Conservation (phyloP, 768 basidiomycete genomes). For the Pulveroboletus sp. region DNA sequence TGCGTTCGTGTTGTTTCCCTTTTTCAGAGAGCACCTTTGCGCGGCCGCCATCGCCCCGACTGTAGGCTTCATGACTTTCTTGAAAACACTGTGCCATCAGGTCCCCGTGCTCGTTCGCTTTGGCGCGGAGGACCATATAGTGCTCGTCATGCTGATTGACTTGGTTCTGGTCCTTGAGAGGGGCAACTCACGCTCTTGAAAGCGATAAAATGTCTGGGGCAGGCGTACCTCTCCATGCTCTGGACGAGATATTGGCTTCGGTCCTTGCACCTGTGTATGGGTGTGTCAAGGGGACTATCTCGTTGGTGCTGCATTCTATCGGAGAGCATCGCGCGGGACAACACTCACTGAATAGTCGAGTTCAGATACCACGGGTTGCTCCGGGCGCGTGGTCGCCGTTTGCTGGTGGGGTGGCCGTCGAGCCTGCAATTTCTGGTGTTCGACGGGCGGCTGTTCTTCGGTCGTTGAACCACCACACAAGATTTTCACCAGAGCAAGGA, state of each 20-base stretch:
- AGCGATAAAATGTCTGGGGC: not conserved
- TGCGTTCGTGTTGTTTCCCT: constrained; percentile 72
- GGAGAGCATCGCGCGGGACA: not conserved
- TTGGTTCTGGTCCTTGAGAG: constrained; percentile 49
- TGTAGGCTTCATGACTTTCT: constrained; percentile 72
- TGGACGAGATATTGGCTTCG: constrained; percentile 15
- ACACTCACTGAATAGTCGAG: constrained; percentile 13
- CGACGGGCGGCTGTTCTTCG: constrained; percentile 6
- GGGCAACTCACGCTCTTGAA: not conserved
- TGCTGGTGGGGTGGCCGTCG: constrained; percentile 12
- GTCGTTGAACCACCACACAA: constrained; percentile 23
- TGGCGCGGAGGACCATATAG: constrained; percentile 65
- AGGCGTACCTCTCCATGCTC: constrained; percentile 16
- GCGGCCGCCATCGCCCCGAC: constrained; percentile 61
- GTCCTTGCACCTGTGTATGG: constrained; percentile 12
- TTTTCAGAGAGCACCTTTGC: constrained; percentile 80
- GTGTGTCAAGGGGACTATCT: constrained; percentile 1
- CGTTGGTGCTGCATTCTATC: constrained; percentile 2
- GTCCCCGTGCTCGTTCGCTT: constrained; percentile 77
- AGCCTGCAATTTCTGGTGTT: constrained; percentile 2
- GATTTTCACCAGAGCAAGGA: constrained; percentile 18
- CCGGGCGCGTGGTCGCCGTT: not conserved
- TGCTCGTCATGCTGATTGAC: constrained; percentile 64
- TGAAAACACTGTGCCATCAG: constrained; percentile 68
- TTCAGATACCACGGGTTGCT: constrained; percentile 1